phyloP scores from a whole-genome alignment of 116 monocot species.

The Zostera marina region DNA sequence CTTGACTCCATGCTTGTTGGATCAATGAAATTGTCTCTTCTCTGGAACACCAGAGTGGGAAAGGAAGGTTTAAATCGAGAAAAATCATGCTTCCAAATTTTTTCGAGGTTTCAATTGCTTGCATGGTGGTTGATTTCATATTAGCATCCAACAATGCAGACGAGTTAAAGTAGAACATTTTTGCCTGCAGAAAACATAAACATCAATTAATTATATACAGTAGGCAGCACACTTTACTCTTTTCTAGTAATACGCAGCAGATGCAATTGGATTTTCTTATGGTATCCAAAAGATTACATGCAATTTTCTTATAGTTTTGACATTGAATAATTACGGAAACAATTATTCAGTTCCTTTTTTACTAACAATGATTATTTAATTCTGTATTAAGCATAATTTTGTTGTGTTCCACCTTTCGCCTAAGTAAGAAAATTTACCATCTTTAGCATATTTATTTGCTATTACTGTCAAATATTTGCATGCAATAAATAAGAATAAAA shows the following conservation, averaged over 20 bases:
- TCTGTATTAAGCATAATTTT: too few relatives aligned
- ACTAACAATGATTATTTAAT: too few relatives aligned
- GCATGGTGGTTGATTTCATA: slow-evolving; percentile 34
- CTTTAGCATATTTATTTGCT: too few relatives aligned
- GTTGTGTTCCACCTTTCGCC: too few relatives aligned
- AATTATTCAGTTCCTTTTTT: too few relatives aligned
- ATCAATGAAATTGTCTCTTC: slow-evolving; percentile 40
- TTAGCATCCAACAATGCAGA: slow-evolving; percentile 48
- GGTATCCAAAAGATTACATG: too few relatives aligned
- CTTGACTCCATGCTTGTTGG: slow-evolving; percentile 46
- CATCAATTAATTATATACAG: neutral
- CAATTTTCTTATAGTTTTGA: too few relatives aligned
- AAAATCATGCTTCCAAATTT: slow-evolving; percentile 53
- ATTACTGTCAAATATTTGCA: neutral
- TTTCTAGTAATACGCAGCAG: too few relatives aligned
- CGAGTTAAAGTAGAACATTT: slow-evolving; percentile 89
- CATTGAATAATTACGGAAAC: too few relatives aligned
- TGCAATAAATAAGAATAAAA: neutral
- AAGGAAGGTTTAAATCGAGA: slow-evolving; percentile 64
- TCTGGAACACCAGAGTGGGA: slow-evolving; percentile 57
- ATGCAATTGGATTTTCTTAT: too few relatives aligned
- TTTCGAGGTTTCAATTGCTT: slow-evolving; percentile 46
- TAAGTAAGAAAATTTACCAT: too few relatives aligned
- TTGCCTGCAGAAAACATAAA: slow-evolving; percentile 37
- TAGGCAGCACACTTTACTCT: too few relatives aligned